Percentiles rank a stretch among this genome's conserved stretches.
These are phyloP conservation scores for Ogataea trehaloabstinens DNA, from an alignment of 805 yeast genomes.

Conservation along the genomic window DNA sequence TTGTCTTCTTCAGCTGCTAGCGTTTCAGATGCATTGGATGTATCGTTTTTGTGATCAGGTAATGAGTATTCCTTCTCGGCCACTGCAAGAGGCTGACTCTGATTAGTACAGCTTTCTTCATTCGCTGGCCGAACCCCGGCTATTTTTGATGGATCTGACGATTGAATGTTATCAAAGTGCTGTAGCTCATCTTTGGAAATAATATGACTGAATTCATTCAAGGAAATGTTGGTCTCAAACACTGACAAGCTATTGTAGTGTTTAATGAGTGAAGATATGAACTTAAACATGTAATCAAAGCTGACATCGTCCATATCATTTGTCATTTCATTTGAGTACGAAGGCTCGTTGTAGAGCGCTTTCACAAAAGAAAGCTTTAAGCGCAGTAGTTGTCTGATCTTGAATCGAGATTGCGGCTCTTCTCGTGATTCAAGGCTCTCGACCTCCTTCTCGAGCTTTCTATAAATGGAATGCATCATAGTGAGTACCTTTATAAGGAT, in stretches of 20 bases:
- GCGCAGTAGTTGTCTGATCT: conserved; percentile 29
- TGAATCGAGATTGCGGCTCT: conserved; percentile 19
- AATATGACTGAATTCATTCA: conserved; percentile 24
- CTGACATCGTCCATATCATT: conserved; percentile 24
- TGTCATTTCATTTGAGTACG: neutral
- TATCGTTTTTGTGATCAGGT: neutral
- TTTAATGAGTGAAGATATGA: conserved; percentile 23
- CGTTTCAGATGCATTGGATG: neutral
- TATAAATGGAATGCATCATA: conserved; percentile 28
- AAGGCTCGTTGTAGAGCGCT: conserved; percentile 25
- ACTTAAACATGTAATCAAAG: conserved; percentile 33
- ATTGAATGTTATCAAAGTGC: conserved; percentile 11
- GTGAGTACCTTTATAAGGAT: conserved; percentile 42
- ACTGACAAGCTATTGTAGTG: conserved; percentile 21
- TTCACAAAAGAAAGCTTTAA: conserved; percentile 33
- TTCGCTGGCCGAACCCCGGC: conserved; percentile 7
- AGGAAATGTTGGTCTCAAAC: conserved; percentile 9
- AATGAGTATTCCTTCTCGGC: conserved; percentile 4
- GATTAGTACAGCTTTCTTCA: conserved; percentile 8
- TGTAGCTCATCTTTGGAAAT: conserved; percentile 25
- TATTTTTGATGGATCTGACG: neutral
- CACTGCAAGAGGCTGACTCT: conserved; percentile 17
- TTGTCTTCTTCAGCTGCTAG: conserved; percentile 8
- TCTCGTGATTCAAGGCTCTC: conserved; percentile 23
- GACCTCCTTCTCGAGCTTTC: conserved; percentile 27